phyloP scores from a whole-genome alignment of 192 early-diverging fungal genomes.

The Backusella circina region DNA sequence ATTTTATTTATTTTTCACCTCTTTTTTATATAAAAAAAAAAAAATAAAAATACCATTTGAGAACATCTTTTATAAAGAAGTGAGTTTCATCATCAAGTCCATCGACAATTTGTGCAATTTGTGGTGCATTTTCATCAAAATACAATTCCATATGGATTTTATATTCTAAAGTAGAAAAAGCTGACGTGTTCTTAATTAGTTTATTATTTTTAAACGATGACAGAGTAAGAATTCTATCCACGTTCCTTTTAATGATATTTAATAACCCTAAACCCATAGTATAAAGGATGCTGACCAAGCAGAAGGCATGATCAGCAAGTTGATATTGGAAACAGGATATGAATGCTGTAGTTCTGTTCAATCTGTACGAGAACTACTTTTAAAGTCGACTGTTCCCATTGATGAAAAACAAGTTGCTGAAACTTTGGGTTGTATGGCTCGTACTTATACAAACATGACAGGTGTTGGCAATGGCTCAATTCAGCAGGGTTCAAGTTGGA shows the following conservation, averaged over 20 bases:
- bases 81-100: not conserved
- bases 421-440: constrained; percentile 61
- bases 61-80: not conserved
- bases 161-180: not conserved
- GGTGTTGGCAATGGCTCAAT: constrained; percentile 28
- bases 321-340: constrained; percentile 49
- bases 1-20: not conserved
- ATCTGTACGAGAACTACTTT: constrained; percentile 41
- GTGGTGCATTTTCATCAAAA: not conserved
- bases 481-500: constrained; percentile 47
- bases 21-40: not conserved
- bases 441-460: constrained; percentile 41
- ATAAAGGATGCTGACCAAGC: not conserved
- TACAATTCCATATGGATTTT: not conserved
- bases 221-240: not conserved
- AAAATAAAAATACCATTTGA: not conserved
- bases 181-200: constrained; percentile 10
- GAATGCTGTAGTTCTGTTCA: constrained; percentile 40
- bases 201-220: not conserved
- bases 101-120: too few species aligned
- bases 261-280: not conserved
- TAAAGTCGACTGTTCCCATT: constrained; percentile 34
- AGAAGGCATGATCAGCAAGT: constrained; percentile 34
- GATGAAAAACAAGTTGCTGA: constrained; percentile 56
- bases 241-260: not conserved